Evolutionary conservation across 179 eudicot genomes (phyloP).

Genomic region (Pouteria campechiana): DNA sequence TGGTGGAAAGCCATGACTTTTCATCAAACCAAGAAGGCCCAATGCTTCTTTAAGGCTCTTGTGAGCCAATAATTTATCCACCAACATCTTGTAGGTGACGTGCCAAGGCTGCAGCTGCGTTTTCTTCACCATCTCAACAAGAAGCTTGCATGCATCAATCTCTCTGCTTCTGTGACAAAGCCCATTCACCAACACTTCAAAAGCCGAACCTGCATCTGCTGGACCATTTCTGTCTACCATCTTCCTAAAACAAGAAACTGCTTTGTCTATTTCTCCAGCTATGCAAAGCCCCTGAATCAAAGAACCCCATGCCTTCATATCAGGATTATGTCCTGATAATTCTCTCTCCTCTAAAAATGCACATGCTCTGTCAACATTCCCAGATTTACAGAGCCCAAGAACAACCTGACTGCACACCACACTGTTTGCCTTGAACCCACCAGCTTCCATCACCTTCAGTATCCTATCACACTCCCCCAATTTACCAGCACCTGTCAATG

Average conservation of each 20-base stretch:
- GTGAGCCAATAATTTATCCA: slow-evolving; percentile 38
- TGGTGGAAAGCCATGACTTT: slow-evolving; percentile 75
- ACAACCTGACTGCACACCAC: slow-evolving; percentile 41
- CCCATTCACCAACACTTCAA: slow-evolving; percentile 41
- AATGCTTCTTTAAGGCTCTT: slow-evolving; percentile 46
- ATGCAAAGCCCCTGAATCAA: slow-evolving; percentile 55
- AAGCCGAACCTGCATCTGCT: slow-evolving; percentile 27
- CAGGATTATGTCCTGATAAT: slow-evolving; percentile 14
- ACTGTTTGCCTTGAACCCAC: slow-evolving; percentile 36
- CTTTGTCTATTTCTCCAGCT: slow-evolving; percentile 48
- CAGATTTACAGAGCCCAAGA: slow-evolving; percentile 37
- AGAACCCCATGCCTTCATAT: slow-evolving; percentile 36
- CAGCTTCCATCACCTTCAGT: slow-evolving; percentile 49
- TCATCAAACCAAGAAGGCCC: slow-evolving; percentile 54
- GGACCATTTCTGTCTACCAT: slow-evolving; percentile 36
- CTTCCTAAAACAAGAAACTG: slow-evolving; percentile 29
- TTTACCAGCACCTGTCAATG: slow-evolving; percentile 66
- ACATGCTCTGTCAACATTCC: slow-evolving; percentile 31
- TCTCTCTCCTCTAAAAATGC: slow-evolving; percentile 38
- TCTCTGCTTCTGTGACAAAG: slow-evolving; percentile 41
- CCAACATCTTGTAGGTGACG: slow-evolving; percentile 48
- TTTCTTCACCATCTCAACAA: slow-evolving; percentile 27
- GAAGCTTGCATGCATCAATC: slow-evolving; percentile 44
- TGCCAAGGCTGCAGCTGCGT: slow-evolving; percentile 38
- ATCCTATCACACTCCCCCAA: slow-evolving; percentile 45